Base-by-base conservation (phyloP, 768 basidiomycete genomes). In the Boletus coccyginus region DNA sequence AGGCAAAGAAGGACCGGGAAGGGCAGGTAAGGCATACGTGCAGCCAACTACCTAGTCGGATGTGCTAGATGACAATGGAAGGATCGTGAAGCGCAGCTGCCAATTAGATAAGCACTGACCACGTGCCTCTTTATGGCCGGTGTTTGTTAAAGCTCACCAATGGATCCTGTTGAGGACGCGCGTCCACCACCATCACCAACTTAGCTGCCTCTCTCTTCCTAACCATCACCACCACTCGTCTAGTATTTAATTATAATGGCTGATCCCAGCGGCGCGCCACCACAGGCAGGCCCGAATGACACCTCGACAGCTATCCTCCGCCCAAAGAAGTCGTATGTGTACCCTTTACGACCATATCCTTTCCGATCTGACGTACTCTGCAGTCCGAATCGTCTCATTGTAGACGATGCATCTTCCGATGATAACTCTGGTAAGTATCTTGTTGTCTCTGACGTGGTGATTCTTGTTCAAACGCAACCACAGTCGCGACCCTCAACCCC, bases 331-430 rank as follows among this genome's bases (percentile, higher is more conserved):
- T 95, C 93, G 96, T 97, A 73, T 62, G 93, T 81, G 19, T 44
- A 36, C n/a, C 32, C 21, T 52, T 59, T 44, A 44, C 29, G 59
- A 42, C 31, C 53, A 48, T 53, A 52, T 48, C 46, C 52, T 32
- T 49, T 46, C 32, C 29, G 41, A 63, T 60, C 51, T 63, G 53
- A 66, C 62, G 52, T 50, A n/a, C 61, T 17, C 55, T 59, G 5
- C 66, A 98, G 95, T 24, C 96, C 97, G 33, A 97, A 98, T 79
- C 93, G 96, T 70, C 84, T 99, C 60, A 91, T 98, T 68, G 95
- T 98, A 62, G 96, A 98, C 68, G 97, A 99, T 70, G 86, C 94
- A 36, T 81, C 87, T 16, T 80, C 88, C 36, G 97, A 99, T 74
- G 97, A 99, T 71, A 99, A 98, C 81, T 96, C 93, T 73, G 91